A percentile compares a stretch with the other conserved stretches of the same genome.
Evolutionary conservation across 768 basidiomycete species (phyloP).

Genomic region (Baorangia bicolor): DNA sequence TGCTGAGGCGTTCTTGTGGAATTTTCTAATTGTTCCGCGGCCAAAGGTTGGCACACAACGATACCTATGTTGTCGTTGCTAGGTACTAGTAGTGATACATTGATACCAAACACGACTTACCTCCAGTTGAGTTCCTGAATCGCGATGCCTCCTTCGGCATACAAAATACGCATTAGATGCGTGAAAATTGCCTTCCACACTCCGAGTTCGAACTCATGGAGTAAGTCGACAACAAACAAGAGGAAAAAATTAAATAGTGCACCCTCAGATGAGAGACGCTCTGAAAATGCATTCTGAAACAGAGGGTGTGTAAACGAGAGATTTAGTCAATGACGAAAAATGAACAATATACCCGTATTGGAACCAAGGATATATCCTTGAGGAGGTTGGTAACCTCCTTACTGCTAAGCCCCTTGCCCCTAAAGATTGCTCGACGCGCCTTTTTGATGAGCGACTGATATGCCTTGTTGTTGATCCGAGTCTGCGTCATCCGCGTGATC

Average conservation of each 20-base stretch:
- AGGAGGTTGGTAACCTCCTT: neutral
- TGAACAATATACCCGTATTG: neutral
- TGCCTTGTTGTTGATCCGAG: neutral
- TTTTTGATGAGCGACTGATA: neutral
- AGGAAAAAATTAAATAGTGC: no score
- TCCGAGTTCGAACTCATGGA: no score
- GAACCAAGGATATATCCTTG: neutral
- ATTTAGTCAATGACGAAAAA: neutral
- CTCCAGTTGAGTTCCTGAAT: neutral
- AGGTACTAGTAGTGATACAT: no score
- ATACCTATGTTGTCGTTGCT: no score
- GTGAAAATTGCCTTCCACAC: neutral
- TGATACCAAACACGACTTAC: no score
- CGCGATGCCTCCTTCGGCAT: neutral
- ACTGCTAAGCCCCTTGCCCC: no score
- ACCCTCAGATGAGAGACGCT: no score
- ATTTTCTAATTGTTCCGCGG: neutral
- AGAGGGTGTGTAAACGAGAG: no score
- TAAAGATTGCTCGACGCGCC: no score
- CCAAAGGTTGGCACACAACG: no score
- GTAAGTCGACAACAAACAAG: no score
- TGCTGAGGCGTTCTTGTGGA: neutral
- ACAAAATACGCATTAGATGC: neutral
- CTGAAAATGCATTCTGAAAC: neutral
- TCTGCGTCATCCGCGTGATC: neutral